Evolutionary conservation across 768 basidiomycete genomes (phyloP).

Genomic region (Russula earlei): DNA sequence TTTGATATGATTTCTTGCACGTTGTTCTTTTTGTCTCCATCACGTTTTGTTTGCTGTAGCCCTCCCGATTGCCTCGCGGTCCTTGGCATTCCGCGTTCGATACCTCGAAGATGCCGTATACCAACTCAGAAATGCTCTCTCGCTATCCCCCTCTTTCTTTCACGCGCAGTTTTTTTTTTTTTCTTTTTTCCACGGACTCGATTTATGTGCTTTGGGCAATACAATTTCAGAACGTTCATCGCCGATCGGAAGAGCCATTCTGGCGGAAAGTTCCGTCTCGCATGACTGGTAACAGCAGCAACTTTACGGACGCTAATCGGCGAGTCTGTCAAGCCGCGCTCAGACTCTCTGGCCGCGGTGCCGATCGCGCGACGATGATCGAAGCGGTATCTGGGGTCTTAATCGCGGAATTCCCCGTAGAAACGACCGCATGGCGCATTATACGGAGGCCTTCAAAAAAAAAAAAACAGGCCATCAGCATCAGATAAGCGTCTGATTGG

Average conservation of each 20-base stretch:
- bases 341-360: constrained; percentile 16
- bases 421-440: constrained; percentile 2
- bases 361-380: constrained; percentile 18
- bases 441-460: constrained; percentile 15
- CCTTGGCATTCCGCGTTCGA: constrained; percentile 14
- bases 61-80: constrained; percentile 14
- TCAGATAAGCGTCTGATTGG: constrained; percentile 20
- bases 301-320: constrained; percentile 19
- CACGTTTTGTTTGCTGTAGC: constrained; percentile 17
- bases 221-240: constrained; percentile 9
- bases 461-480: constrained; percentile 16
- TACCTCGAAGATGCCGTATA: constrained; percentile 20
- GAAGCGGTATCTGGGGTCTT: constrained; percentile 15
- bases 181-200: constrained; percentile 7
- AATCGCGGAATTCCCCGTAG: constrained; percentile 5
- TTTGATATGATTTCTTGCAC: constrained; percentile 20
- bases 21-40: constrained; percentile 14
- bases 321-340: constrained; percentile 11
- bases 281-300: constrained; percentile 7
- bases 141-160: constrained; percentile 6
- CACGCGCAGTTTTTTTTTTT: constrained; percentile 9
- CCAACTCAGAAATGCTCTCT: constrained; percentile 10
- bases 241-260: constrained; percentile 14
- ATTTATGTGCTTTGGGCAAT: constrained; percentile 11
- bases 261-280: constrained; percentile 18